Conservation (phyloP, 1,284 basidiomycete species). For the Sporisorium reilianum region DNA sequence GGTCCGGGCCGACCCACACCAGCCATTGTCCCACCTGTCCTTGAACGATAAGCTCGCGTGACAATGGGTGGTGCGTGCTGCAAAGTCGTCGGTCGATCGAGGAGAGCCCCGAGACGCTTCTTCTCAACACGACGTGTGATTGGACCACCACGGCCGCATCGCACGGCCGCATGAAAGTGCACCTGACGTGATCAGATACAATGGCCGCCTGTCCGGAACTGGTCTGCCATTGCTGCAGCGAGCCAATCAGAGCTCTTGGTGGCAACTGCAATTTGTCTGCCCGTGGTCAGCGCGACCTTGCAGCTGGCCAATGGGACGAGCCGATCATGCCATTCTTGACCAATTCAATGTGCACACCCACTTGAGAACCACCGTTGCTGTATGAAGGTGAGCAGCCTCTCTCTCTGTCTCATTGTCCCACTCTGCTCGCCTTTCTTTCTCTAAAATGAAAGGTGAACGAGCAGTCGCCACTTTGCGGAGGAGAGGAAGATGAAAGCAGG, state of each 20-base stretch:
- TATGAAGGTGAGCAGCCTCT: too few relatives aligned
- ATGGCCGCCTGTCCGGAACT: background rate
- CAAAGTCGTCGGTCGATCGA: background rate
- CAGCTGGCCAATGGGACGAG: background rate
- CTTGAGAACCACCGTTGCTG: too few relatives aligned
- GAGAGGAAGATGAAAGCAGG: too few relatives aligned
- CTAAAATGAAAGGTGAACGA: too few relatives aligned
- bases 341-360: too few relatives aligned
- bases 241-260: slow-evolving; percentile 17
- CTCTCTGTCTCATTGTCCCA: too few relatives aligned
- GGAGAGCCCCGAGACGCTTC: background rate
- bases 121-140: background rate
- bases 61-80: background rate
- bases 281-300: background rate
- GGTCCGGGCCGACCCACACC: slow-evolving; percentile 3
- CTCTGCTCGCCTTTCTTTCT: too few relatives aligned
- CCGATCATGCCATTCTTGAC: background rate
- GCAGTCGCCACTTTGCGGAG: too few relatives aligned
- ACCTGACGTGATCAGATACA: slow-evolving; percentile 10
- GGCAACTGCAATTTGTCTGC: background rate
- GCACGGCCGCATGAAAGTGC: background rate
- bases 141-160: background rate
- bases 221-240: background rate
- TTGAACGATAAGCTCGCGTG: background rate
- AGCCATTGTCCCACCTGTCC: background rate